These are phyloP conservation scores for slime mould (Dictyostelium discoideum) DNA, from an alignment of 78 protist genomes.

Conservation along the genomic window DNA sequence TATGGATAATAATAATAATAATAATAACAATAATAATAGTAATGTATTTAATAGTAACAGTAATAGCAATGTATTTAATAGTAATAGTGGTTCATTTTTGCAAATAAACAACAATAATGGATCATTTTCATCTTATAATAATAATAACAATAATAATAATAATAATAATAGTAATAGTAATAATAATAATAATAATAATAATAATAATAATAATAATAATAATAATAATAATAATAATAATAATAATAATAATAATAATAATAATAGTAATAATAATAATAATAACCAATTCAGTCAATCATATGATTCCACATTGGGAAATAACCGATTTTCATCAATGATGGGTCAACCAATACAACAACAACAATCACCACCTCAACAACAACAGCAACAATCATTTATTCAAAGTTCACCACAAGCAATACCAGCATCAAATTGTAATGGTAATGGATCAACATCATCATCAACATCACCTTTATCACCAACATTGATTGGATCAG, in stretches of 20 bases:
- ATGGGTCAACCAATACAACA: neutral
- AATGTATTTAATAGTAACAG: neutral
- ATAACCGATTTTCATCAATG: neutral
- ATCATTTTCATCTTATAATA: neutral
- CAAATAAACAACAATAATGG: neutral
- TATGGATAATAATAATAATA: neutral
- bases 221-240: neutral
- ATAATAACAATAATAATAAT: neutral
- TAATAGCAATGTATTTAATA: neutral
- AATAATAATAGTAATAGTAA: neutral
- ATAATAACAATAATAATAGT: too few relatives aligned
- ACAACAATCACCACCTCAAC: neutral
- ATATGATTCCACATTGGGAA: neutral
- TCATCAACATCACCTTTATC: neutral
- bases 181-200: neutral
- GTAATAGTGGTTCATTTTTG: neutral
- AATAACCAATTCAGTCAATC: neutral
- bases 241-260: neutral
- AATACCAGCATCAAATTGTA: neutral
- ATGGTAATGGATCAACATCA: neutral
- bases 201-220: neutral
- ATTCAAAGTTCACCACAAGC: slow-evolving; percentile 7
- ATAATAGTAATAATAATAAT: neutral
- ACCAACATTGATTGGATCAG: neutral
- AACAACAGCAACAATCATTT: neutral